Base-by-base conservation (phyloP, 75 land plant species). In the Sequoiadendron giganteum region DNA sequence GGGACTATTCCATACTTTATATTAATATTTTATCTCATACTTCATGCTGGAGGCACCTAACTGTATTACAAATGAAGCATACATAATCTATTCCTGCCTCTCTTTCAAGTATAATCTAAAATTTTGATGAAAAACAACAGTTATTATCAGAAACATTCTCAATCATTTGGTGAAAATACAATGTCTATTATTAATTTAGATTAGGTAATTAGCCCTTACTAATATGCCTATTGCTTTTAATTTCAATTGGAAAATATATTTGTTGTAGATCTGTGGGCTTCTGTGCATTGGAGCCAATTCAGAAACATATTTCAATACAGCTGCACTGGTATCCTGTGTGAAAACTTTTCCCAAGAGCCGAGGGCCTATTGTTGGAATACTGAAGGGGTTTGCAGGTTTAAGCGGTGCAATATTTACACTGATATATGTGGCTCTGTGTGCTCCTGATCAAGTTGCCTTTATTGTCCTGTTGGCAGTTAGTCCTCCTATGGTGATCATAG, bases 281-380 rank as follows among this genome's bases (percentile, higher is more conserved):
- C 92, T 98, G 21, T 95, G 92, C 55, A 68, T 98, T 61, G 99
- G 97, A 52, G 97, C 97, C 28, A 97, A 98, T 88, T 96, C 97
- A 34, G 99, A 97, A 83, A 96, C 99, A 16, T 98, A 96, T 89
- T 97, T 97, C 93, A 98, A 98, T 88, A 97, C 99, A 21, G 95
- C 89, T 25, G 93, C 97, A 32, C 90, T 98, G 45, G 97, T 98
- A 83, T 95, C 97, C 1, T 93, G 96, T 80, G 99, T 97, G 81
- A 94, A 95, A 85, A 97, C 93, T 85, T 98, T 98, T 86, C 99
- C 99, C 5, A 95, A 93, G 73, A 93, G 92, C 89, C 85, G 99
- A 48, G 99, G 99, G 5, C 97, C 96, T 52, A 89, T 96, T 42
- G 99, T 97, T 72, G 99, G 99, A 36, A 95, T 98, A 70, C 90